A percentile compares a stretch with the other conserved stretches of the same genome.
phyloP scores from a whole-genome alignment of 2,329 filamentous ascomycete species.

The Epichloe brachyelytri region DNA sequence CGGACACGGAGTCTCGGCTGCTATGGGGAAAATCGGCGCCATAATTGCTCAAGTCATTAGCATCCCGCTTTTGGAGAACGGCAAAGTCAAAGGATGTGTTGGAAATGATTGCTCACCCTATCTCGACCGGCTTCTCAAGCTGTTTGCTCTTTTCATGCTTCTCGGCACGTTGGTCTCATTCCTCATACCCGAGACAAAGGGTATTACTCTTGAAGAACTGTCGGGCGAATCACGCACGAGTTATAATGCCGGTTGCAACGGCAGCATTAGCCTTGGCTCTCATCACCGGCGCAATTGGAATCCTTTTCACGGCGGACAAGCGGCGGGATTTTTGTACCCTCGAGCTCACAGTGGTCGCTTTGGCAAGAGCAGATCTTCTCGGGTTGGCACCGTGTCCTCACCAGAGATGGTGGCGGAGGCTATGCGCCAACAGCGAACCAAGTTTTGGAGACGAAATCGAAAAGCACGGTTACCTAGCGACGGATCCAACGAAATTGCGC shows the following conservation, averaged over 20 bases:
- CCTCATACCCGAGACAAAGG: conserved; percentile 67
- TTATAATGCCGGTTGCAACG: conserved; percentile 38
- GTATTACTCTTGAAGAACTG: conserved; percentile 58
- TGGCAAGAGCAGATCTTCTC: conserved; percentile 15
- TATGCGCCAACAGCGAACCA: conserved; percentile 11
- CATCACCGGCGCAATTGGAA: conserved; percentile 27
- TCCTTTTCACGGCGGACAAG: conserved; percentile 35
- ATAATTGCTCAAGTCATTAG: conserved; percentile 55
- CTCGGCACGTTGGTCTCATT: conserved; percentile 54
- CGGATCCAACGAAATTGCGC: conserved; percentile 19
- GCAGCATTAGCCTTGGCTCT: conserved; percentile 28
- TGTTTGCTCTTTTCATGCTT: conserved; percentile 73
- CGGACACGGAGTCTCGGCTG: conserved; percentile 53
- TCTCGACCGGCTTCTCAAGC: conserved; percentile 62
- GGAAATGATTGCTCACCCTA: conserved; percentile 40
- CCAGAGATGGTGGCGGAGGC: conserved; percentile 24
- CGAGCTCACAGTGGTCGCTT: conserved; percentile 17
- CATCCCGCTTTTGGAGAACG: conserved; percentile 47
- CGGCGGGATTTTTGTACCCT: conserved; percentile 37
- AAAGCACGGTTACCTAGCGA: conserved; percentile 16
- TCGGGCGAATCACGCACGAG: conserved; percentile 53
- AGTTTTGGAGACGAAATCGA: conserved; percentile 18
- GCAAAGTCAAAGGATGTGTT: conserved; percentile 34
- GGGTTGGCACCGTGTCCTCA: conserved; percentile 30
- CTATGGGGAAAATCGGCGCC: conserved; percentile 54